A percentile compares a stretch with the other conserved stretches of the same genome.
Evolutionary conservation across 2,329 filamentous ascomycete genomes (phyloP).

Genomic region (Fusarium dimerum): DNA sequence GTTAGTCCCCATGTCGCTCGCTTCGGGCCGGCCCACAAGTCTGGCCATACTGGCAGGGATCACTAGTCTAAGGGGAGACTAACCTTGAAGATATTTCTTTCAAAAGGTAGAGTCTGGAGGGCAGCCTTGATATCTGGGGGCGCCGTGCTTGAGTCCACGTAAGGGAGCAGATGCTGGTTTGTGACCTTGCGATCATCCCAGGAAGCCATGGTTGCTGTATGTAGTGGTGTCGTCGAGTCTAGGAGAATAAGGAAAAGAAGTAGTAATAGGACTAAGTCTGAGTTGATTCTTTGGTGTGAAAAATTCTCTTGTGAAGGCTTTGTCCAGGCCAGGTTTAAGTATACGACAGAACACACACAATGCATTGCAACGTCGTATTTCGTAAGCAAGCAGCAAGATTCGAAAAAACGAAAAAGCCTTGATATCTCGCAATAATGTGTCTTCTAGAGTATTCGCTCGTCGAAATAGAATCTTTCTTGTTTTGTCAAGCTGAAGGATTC

Average conservation of each 20-base stretch:
- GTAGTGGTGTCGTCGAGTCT: background rate
- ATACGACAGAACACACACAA: too few species aligned
- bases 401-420: too few species aligned
- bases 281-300: background rate
- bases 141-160: constrained; percentile 2
- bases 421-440: too few species aligned
- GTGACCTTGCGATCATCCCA: constrained; percentile 5
- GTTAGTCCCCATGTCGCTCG: background rate
- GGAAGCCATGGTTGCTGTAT: background rate
- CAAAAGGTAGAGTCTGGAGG: constrained; percentile 8
- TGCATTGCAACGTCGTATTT: too few species aligned
- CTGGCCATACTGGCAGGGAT: too few species aligned
- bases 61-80: too few species aligned
- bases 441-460: too few species aligned
- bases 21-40: background rate
- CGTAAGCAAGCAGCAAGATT: too few species aligned
- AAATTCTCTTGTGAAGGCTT: too few species aligned
- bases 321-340: too few species aligned
- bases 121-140: constrained; percentile 9
- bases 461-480: too few species aligned
- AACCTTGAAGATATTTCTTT: constrained; percentile 14
- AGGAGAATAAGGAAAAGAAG: background rate
- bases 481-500: too few species aligned
- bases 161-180: constrained; percentile 9
- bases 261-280: background rate